phyloP scores from a whole-genome alignment of 1,284 basidiomycete species.

The Pisolithus thermaeus region DNA sequence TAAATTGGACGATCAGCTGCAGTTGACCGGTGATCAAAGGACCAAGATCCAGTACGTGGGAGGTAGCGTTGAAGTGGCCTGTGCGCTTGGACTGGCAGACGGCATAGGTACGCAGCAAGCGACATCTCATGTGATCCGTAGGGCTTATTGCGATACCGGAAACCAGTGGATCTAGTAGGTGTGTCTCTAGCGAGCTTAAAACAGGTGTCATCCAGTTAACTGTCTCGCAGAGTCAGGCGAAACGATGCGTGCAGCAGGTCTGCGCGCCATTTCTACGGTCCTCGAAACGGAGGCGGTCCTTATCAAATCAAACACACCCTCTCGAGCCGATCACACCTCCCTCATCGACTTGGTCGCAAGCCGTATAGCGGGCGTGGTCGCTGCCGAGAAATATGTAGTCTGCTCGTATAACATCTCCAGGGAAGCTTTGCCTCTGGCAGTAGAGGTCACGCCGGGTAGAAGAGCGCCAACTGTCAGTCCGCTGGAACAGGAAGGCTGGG shows the following conservation, averaged over 20 bases:
- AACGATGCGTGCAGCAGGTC: conserved; percentile 97
- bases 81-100: conserved; percentile 93
- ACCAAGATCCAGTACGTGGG: conserved; percentile 95
- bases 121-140: background rate
- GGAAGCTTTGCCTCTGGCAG: conserved; percentile 55
- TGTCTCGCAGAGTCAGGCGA: conserved; percentile 84
- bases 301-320: conserved; percentile 74
- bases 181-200: conserved; percentile 26
- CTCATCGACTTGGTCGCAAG: conserved; percentile 81
- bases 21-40: conserved; percentile 41
- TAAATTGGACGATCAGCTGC: conserved; percentile 59
- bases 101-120: conserved; percentile 73
- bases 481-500: conserved; percentile 82
- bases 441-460: conserved; percentile 81
- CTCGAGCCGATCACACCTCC: conserved; percentile 61
- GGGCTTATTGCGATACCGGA: conserved; percentile 8
- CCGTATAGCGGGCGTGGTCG: conserved; percentile 91
- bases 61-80: conserved; percentile 97
- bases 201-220: background rate
- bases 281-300: conserved; percentile 90
- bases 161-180: conserved; percentile 86
- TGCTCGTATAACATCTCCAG: conserved; percentile 90
- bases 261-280: conserved; percentile 89
- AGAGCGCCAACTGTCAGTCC: conserved; percentile 88
- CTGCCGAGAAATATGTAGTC: conserved; percentile 83